These are phyloP conservation scores for Aureobasidium namibiae DNA, from an alignment of 2,329 filamentous ascomycete species.

Conservation along the genomic window DNA sequence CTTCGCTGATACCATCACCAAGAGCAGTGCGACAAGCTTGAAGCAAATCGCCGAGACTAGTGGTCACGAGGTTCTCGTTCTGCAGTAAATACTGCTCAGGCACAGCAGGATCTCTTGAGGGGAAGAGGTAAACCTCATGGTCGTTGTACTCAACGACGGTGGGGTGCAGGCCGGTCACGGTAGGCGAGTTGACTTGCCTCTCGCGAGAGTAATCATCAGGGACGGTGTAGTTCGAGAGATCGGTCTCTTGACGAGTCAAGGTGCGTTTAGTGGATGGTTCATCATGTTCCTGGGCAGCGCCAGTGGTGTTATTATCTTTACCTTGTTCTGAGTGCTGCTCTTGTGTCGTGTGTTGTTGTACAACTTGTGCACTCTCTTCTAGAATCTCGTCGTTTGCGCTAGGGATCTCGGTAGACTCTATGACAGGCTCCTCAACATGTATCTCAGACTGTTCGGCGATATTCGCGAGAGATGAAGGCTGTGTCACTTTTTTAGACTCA, in stretches of 20 bases:
- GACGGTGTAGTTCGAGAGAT: constrained; percentile 9
- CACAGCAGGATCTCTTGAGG: constrained; percentile 44
- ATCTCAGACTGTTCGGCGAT: not conserved
- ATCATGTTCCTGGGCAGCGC: not conserved
- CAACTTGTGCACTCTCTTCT: not conserved
- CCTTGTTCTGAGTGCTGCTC: not conserved
- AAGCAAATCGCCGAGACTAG: constrained; percentile 48
- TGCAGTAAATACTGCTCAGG: constrained; percentile 50
- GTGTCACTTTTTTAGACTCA: not conserved
- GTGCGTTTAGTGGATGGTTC: not conserved
- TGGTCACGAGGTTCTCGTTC: constrained; percentile 46
- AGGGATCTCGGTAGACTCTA: not conserved
- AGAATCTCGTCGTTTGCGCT: not conserved
- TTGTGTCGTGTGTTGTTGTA: not conserved
- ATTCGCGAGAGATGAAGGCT: not conserved
- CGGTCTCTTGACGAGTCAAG: not conserved
- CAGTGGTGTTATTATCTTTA: not conserved
- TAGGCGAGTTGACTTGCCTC: constrained; percentile 24
- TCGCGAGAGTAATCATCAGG: constrained; percentile 16
- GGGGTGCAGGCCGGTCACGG: constrained; percentile 34
- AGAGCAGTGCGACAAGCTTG: constrained; percentile 47
- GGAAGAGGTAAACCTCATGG: constrained; percentile 51
- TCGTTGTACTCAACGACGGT: constrained; percentile 49
- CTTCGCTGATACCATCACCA: constrained; percentile 45
- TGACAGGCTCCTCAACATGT: not conserved